phyloP scores from a whole-genome alignment of 495 filamentous ascomycete species.

The Pyrenula aspistea region DNA sequence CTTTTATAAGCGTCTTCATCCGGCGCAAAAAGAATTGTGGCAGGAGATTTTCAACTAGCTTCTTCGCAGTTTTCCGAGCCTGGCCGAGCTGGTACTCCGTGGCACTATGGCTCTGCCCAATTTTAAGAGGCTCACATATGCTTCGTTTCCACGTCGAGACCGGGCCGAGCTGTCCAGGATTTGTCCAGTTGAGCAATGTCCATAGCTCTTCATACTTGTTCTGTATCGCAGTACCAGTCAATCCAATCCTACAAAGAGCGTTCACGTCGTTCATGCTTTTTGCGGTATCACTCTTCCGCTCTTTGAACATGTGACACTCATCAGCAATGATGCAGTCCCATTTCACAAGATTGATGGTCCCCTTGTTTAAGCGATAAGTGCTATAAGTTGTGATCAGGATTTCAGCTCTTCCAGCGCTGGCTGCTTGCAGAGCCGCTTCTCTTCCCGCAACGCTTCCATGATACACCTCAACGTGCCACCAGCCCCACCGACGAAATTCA shows the following conservation, averaged over 20 bases:
- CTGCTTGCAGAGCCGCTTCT: constrained; percentile 60
- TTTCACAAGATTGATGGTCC: constrained; percentile 67
- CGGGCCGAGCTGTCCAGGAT: constrained; percentile 77
- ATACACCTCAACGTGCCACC: constrained; percentile 81
- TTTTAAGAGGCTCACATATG: constrained; percentile 67
- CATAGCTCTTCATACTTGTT: constrained; percentile 97
- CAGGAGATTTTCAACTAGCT: constrained; percentile 76
- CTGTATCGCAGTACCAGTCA: constrained; percentile 95
- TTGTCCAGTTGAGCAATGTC: constrained; percentile 94
- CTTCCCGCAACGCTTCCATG: constrained; percentile 55
- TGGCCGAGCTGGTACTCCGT: constrained; percentile 69
- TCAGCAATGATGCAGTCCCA: constrained; percentile 99
- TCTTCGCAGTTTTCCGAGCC: constrained; percentile 72
- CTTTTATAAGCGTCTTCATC: constrained; percentile 84
- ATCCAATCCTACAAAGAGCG: constrained; percentile 79
- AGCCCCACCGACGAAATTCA: constrained; percentile 83
- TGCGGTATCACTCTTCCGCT: constrained; percentile 61
- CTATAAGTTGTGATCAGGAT: constrained; percentile 88
- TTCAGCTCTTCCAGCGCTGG: constrained; percentile 64
- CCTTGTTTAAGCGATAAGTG: constrained; percentile 69
- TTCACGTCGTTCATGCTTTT: constrained; percentile 87
- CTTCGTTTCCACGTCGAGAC: constrained; percentile 62
- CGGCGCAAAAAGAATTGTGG: constrained; percentile 86
- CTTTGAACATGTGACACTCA: constrained; percentile 90
- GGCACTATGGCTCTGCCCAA: constrained; percentile 91